Base-by-base conservation (phyloP, 2,329 filamentous ascomycete genomes). In the Chaetomium globosum region DNA sequence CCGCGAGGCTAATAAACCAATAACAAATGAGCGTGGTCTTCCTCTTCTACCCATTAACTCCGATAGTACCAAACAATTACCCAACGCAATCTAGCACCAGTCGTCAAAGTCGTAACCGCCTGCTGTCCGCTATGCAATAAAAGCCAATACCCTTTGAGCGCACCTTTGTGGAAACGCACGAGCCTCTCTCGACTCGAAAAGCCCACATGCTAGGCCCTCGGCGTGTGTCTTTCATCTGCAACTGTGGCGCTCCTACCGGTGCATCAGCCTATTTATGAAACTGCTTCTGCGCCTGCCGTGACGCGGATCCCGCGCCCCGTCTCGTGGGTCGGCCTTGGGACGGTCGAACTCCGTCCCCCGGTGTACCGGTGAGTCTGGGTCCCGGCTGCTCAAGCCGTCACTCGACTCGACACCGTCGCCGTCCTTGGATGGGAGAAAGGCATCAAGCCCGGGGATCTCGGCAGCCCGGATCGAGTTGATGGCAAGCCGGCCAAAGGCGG, bases 401-500 rank as follows among this genome's bases (percentile, higher is more conserved):
- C 57, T 63, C 4, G 64, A 65, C 48, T 57, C 65, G 51, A 60
- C 26, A 23, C 53, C 58, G 12, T 65, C 63, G 33, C 23, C 61
- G 33, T 65, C 67, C 39, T 63, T 59, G 36, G 62, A 63, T 23
- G 62, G 36, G 16, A 51, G 60, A n/a, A 57, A 59, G 13, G 57
- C 52, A 26, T 65, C 58, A n/a, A 60, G 59, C 12, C 59, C 21
- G 36, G 61, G 59, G 19, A 63, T 48, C 51, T 69, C 69, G 46
- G 61, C 63, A 19, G 63, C 48, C 19, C 65, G 67, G 21, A 68
- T 61, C 30, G 69, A 67, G 48, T 60, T 61, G 31, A 69, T 57
- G n/a, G 69, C 69, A n/a, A 69, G 55, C 12, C 63, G 59, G 46
- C 67, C 57, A 13, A 69, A 46, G n/a, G 66, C 57, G 12, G 66